Conservation (phyloP, 805 yeast genomes). For the Candida takata region DNA sequence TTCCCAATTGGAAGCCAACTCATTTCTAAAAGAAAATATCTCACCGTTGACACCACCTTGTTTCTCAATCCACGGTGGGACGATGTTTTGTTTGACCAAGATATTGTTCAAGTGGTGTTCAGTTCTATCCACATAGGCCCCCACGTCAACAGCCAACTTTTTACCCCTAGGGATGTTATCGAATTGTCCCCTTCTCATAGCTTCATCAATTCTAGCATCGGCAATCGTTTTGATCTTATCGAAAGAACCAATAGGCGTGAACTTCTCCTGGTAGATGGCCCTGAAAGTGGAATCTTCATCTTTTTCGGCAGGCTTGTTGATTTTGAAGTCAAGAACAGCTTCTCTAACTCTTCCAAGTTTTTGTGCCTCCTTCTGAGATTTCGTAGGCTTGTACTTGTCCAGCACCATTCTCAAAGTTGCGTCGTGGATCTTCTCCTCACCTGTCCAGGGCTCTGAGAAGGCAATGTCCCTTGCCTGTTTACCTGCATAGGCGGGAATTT, state of each 20-base stretch:
- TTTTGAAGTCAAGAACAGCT: constrained; percentile 53
- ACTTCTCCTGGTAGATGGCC: constrained; percentile 55
- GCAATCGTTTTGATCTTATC: constrained; percentile 58
- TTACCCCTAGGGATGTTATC: constrained; percentile 57
- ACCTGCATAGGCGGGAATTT: constrained; percentile 38
- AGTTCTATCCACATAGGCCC: constrained; percentile 56
- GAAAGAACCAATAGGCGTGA: constrained; percentile 35
- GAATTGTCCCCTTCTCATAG: constrained; percentile 65
- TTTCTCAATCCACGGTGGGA: constrained; percentile 88
- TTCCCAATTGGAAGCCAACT: constrained; percentile 36
- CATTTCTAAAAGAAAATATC: constrained; percentile 39
- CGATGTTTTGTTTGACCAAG: constrained; percentile 63
- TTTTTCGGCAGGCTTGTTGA: constrained; percentile 24
- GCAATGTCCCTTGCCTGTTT: constrained; percentile 44
- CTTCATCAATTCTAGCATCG: constrained; percentile 68
- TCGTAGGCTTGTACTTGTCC: constrained; percentile 40
- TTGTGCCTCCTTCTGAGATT: constrained; percentile 21
- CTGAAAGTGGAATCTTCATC: constrained; percentile 42
- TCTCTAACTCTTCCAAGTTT: constrained; percentile 60
- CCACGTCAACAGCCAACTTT: constrained; percentile 39
- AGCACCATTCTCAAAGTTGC: constrained; percentile 46
- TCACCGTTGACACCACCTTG: constrained; percentile 50
- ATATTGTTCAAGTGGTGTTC: constrained; percentile 79
- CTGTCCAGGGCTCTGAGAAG: constrained; percentile 49
- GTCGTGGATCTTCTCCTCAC: constrained; percentile 42